Evolutionary conservation across 441 rosid genomes (phyloP).

Genomic region (Croton setiger): DNA sequence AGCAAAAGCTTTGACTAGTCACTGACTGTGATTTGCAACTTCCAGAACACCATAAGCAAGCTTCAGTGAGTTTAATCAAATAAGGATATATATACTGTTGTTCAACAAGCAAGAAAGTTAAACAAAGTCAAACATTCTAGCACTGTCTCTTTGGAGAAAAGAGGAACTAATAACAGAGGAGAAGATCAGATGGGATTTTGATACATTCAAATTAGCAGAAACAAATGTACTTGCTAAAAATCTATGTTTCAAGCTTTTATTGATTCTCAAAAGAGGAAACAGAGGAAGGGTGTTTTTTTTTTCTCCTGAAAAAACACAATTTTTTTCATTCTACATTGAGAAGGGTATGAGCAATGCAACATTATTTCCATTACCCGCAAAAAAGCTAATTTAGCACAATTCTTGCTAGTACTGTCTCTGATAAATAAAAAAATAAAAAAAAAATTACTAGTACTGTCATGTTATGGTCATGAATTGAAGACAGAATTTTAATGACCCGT

Average conservation of each 20-base stretch:
- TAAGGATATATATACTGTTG: not conserved
- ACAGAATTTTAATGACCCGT: not conserved
- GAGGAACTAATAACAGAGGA: not conserved
- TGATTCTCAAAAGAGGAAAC: not conserved
- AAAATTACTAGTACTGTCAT: no score
- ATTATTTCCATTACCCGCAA: not conserved
- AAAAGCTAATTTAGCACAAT: not conserved
- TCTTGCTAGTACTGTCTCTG: not conserved
- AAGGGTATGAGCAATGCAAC: not conserved
- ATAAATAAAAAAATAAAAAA: no score
- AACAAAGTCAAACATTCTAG: not conserved
- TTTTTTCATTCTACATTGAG: not conserved
- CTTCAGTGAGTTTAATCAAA: not conserved
- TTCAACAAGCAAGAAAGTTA: not conserved
- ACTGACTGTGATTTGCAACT: not conserved
- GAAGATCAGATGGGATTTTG: not conserved
- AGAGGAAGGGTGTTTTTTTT: no score
- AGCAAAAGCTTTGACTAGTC: not conserved
- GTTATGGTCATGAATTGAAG: not conserved
- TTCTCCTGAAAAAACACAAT: no score
- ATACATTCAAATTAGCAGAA: not conserved
- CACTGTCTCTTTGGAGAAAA: not conserved
- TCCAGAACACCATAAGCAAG: not conserved
- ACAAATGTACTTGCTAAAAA: not conserved
- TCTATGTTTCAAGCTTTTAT: not conserved